These are phyloP conservation scores for Citrullus colocynthis DNA, from an alignment of 306 rosid genomes.

Conservation along the genomic window DNA sequence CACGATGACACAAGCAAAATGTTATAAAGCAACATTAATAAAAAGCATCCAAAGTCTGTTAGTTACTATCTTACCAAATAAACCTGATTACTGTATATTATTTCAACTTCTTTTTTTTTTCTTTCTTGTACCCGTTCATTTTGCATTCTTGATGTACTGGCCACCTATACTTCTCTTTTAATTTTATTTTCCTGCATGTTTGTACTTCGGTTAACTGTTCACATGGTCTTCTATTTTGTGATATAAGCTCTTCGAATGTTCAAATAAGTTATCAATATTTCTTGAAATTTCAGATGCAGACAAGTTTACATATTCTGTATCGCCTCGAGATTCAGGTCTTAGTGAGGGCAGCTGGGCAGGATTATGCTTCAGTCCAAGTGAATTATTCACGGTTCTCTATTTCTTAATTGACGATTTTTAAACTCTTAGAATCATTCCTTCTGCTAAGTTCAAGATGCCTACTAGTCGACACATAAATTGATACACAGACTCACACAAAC, in stretches of 20 bases:
- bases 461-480: neutral
- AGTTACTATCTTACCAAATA: neutral
- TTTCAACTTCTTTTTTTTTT: neutral
- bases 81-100: neutral
- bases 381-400: constrained; percentile 49
- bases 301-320: constrained; percentile 60
- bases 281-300: constrained; percentile 44
- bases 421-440: neutral
- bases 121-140: neutral
- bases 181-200: neutral
- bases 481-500: neutral
- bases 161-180: neutral
- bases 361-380: constrained; percentile 72
- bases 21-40: neutral
- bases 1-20: too few relatives aligned
- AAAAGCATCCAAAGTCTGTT: neutral
- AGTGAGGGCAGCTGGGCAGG: constrained; percentile 96
- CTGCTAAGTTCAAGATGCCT: neutral
- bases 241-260: constrained; percentile 10
- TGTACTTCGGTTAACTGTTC: neutral
- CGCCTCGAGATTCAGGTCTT: constrained; percentile 58
- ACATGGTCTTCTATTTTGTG: neutral
- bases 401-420: constrained; percentile 2
- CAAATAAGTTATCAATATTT: constrained; percentile 10
- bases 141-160: neutral